Conservation (phyloP, 495 filamentous ascomycete genomes). For the Xylaria intraflava region DNA sequence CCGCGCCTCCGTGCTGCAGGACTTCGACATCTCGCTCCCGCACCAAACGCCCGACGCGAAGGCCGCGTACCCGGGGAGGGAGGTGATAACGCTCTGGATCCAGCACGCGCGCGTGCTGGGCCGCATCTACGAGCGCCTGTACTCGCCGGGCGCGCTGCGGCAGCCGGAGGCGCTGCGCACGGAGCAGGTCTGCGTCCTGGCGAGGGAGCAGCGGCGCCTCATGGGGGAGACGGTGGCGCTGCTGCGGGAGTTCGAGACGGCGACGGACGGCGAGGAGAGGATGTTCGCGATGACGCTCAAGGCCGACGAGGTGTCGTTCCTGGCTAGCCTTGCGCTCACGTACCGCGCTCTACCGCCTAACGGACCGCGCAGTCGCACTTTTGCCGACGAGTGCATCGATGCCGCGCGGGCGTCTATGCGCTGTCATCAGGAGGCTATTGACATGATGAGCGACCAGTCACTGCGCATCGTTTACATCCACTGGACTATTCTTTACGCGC, state of each 20-base stretch:
- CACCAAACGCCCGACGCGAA: conserved; percentile 29
- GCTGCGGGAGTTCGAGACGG: conserved; percentile 13
- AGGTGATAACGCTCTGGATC: conserved; percentile 44
- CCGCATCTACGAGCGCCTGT: conserved; percentile 52
- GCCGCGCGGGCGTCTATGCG: conserved; percentile 50
- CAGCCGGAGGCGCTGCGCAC: conserved; percentile 41
- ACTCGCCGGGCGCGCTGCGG: conserved; percentile 52
- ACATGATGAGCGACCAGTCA: conserved; percentile 39
- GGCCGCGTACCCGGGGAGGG: conserved; percentile 28
- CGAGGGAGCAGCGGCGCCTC: conserved; percentile 18
- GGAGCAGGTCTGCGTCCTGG: conserved; percentile 27
- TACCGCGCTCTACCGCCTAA: conserved; percentile 54
- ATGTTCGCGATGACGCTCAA: conserved; percentile 44
- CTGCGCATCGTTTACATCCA: conserved; percentile 54
- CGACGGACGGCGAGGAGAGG: conserved; percentile 19
- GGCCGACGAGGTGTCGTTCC: conserved; percentile 50
- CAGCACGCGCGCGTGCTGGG: conserved; percentile 50
- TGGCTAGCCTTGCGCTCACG: conserved; percentile 50
- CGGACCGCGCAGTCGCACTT: conserved; percentile 38
- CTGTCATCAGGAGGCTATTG: conserved; percentile 47
- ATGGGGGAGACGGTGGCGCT: conserved; percentile 21
- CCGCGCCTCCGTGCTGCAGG: conserved; percentile 53
- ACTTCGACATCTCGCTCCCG: conserved; percentile 57
- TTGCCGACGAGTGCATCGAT: conserved; percentile 54
- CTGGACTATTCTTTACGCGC: conserved; percentile 59